Evolutionary conservation across 805 yeast genomes (phyloP), one percentile per base, ranked within the genome.

Genomic region (Jamesozyma lodderae): DNA sequence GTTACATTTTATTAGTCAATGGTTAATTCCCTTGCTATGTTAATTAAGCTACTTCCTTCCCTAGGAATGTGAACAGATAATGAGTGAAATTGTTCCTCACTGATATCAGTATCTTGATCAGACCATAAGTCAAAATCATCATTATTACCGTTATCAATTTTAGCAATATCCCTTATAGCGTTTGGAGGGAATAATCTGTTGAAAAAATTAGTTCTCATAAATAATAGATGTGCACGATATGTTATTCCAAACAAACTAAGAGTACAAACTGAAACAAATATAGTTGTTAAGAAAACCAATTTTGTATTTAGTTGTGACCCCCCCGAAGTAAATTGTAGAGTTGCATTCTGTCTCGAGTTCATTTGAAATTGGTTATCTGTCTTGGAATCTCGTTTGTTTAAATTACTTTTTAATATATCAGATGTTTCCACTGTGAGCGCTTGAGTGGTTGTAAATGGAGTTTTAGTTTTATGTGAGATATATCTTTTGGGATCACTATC

Each of bases 211-310:
- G 14, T 26, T 16, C 13, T n/a, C 13, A 16, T 26, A 6, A 26
- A 6, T 6, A 26, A 26, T 6, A 26, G 11, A 26, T 26, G 11
- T 26, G 29, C 29, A 13, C 29, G 10, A 26, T n/a, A 26, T 7
- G 15, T 6, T 6, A 26, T 35, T 27, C 17, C 51, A 40, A 21
- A 44, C 33, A 42, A 23, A 38, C 31, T 38, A 2, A 42, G 23
- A 21, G 39, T 35, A 23, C 41, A 36, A 20, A 40, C 31, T 3
- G 39, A 35, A 11, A 33, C 41, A 21, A 33, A 36, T 11, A 37
- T 16, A 17, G 33, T 33, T 11, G 43, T 32, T 16, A 28, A 37
- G 5, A 24, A 31, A 33, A 28, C 24, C 49, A 49, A 26, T 26
- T 11, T 26, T 13, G 29, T n/a, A n/a, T 26, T 26, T 13, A 26